These are phyloP conservation scores for Epichloe baconii DNA, from an alignment of 2,329 filamentous ascomycete species.

Conservation along the genomic window DNA sequence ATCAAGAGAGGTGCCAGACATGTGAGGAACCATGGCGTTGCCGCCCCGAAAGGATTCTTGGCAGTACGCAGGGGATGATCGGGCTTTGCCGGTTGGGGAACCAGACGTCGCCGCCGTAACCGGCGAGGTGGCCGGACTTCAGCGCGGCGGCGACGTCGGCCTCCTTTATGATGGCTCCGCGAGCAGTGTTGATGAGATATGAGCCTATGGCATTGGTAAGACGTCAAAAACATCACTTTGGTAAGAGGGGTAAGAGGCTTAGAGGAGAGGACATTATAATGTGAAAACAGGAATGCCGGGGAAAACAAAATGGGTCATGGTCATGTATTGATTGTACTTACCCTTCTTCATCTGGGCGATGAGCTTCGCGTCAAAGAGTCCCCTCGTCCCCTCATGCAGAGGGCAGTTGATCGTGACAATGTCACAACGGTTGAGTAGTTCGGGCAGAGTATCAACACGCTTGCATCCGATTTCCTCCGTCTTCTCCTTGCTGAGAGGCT, in stretches of 20 bases:
- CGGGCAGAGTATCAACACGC: slow-evolving; percentile 78
- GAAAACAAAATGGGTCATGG: no score
- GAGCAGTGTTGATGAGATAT: slow-evolving; percentile 97
- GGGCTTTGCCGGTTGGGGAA: slow-evolving; percentile 89
- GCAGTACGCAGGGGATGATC: slow-evolving; percentile 88
- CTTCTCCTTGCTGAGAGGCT: slow-evolving; percentile 71
- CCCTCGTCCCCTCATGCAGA: slow-evolving; percentile 92
- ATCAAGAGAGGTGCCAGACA: slow-evolving; percentile 97
- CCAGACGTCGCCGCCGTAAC: slow-evolving; percentile 86
- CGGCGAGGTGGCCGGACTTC: slow-evolving; percentile 79
- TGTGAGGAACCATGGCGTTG: slow-evolving; percentile 98
- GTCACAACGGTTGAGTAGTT: slow-evolving; percentile 88
- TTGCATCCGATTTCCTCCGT: slow-evolving; percentile 95
- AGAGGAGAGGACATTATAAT: no score
- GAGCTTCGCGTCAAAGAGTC: slow-evolving; percentile 96
- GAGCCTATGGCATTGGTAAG: slow-evolving; percentile 41
- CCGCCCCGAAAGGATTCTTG: slow-evolving; percentile 93
- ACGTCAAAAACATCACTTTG: background rate
- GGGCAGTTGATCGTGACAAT: slow-evolving; percentile 99
- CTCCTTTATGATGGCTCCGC: slow-evolving; percentile 98
- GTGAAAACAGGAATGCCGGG: no score
- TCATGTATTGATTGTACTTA: slow-evolving; percentile 22
- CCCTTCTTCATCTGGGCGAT: slow-evolving; percentile 98
- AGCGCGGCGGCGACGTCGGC: slow-evolving; percentile 93
- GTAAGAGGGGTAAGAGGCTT: no score